phyloP scores from a whole-genome alignment of 2,329 filamentous ascomycete species.

The Thielaviopsis musarum region DNA sequence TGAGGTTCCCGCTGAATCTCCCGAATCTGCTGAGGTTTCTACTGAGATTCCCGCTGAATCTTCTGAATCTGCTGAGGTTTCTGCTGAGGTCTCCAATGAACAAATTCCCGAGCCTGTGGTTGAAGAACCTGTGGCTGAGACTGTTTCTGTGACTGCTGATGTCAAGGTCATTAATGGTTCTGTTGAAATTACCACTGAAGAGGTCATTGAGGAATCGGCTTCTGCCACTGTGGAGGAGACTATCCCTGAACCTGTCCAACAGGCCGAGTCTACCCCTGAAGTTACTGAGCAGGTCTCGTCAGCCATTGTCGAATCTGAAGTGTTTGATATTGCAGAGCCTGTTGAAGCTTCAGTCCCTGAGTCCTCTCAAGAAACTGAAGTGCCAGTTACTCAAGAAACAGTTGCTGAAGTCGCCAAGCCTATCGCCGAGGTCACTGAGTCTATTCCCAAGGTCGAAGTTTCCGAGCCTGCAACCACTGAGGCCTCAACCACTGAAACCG shows the following conservation, averaged over 20 bases:
- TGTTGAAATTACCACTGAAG: neutral
- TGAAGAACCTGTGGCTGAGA: constrained; percentile 15
- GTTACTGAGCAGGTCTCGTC: neutral
- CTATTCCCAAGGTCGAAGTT: neutral
- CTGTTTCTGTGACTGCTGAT: constrained; percentile 12
- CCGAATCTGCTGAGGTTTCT: neutral
- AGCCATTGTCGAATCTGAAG: too few species aligned
- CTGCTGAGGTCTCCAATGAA: neutral
- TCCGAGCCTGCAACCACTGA: constrained; percentile 7
- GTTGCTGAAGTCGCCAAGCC: neutral
- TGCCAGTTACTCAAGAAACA: neutral
- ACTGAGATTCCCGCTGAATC: constrained; percentile 1
- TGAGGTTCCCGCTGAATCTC: neutral
- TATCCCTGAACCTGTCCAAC: neutral
- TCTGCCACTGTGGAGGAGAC: neutral
- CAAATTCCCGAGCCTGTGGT: constrained; percentile 18
- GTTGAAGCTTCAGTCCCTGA: constrained; percentile 4
- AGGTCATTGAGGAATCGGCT: constrained; percentile 12
- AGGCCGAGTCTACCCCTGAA: neutral
- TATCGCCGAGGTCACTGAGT: constrained; percentile 1
- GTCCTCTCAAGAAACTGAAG: constrained; percentile 6
- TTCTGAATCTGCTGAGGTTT: neutral
- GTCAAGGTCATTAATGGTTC: neutral
- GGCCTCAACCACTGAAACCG: neutral
- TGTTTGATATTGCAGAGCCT: constrained; percentile 5